Percentiles rank a stretch among this genome's conserved stretches.
Conservation (phyloP, 2,329 filamentous ascomycete species). For the Colletotrichum orchidophilum region DNA sequence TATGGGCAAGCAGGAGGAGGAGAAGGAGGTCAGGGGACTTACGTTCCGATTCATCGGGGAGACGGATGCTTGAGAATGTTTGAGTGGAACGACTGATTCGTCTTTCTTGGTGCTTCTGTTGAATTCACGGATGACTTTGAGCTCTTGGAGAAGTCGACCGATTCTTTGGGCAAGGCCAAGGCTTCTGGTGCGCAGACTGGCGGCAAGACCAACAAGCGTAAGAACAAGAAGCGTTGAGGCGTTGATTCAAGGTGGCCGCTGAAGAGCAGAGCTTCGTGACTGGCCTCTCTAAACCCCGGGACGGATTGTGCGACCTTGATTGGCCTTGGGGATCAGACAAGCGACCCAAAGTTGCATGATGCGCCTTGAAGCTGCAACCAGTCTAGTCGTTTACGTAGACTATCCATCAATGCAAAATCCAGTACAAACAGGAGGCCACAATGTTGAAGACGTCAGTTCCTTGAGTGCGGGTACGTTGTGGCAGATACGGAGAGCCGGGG, state of each 20-base stretch:
- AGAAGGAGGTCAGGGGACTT: neutral
- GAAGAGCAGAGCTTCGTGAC: neutral
- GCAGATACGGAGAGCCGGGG: neutral
- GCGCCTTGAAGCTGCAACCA: neutral
- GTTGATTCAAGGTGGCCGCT: neutral
- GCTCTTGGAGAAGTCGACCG: conserved; percentile 68
- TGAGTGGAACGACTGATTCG: no score
- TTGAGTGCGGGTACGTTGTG: neutral
- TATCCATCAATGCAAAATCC: conserved; percentile 24
- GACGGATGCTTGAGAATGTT: neutral
- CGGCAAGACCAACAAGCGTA: conserved; percentile 61
- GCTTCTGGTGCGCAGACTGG: conserved; percentile 56
- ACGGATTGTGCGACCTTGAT: neutral
- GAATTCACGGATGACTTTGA: conserved; percentile 75
- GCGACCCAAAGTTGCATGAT: conserved; percentile 1
- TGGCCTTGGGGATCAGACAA: neutral
- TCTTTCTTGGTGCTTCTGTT: no score
- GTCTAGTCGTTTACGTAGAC: conserved; percentile 11
- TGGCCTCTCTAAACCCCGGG: neutral
- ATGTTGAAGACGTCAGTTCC: neutral
- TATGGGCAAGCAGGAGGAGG: neutral
- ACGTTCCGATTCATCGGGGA: neutral
- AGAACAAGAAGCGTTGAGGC: conserved; percentile 62
- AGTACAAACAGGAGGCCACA: neutral
- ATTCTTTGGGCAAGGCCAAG: conserved; percentile 63